Percentiles rank a stretch among this genome's conserved stretches.
These are phyloP conservation scores for Papiliotrema terrestris DNA, from an alignment of 1,284 basidiomycete genomes.

Conservation along the genomic window DNA sequence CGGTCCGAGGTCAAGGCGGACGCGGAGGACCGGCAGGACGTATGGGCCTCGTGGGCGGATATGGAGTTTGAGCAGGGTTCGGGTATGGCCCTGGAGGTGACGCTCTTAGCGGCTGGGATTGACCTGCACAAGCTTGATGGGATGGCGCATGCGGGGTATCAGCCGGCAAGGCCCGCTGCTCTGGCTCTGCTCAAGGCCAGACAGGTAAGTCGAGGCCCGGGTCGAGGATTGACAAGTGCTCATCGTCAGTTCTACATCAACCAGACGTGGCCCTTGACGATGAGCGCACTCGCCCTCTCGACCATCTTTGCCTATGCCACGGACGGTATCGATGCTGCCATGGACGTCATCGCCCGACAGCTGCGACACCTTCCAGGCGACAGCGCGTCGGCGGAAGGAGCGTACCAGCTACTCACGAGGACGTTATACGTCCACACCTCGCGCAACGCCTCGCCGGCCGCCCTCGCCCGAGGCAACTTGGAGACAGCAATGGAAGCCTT, in stretches of 20 bases:
- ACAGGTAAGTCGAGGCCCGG: slow-evolving; percentile 22
- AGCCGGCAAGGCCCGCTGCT: slow-evolving; percentile 8
- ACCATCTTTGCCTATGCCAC: slow-evolving; percentile 30
- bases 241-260: slow-evolving; percentile 16
- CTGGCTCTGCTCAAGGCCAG: slow-evolving; percentile 34
- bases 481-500: slow-evolving; percentile 46
- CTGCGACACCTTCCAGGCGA: slow-evolving; percentile 10
- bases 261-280: slow-evolving; percentile 1
- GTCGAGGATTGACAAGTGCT: background rate
- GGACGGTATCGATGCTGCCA: slow-evolving; percentile 20
- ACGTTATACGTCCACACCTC: slow-evolving; percentile 42
- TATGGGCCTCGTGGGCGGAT: slow-evolving; percentile 88
- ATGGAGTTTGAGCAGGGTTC: slow-evolving; percentile 60
- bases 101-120: slow-evolving; percentile 25
- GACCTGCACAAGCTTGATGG: background rate
- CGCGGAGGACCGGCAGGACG: slow-evolving; percentile 35
- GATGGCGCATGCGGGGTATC: background rate
- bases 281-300: slow-evolving; percentile 23
- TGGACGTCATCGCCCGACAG: slow-evolving; percentile 13
- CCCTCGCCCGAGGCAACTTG: slow-evolving; percentile 39
- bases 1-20: slow-evolving; percentile 29
- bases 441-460: slow-evolving; percentile 35
- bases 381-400: slow-evolving; percentile 42
- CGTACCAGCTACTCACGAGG: slow-evolving; percentile 42
- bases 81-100: slow-evolving; percentile 24